Percentiles rank a stretch among this genome's conserved stretches.
These are phyloP conservation scores for Corchorus capsularis DNA, from an alignment of 345 rosid genomes.

Conservation along the genomic window DNA sequence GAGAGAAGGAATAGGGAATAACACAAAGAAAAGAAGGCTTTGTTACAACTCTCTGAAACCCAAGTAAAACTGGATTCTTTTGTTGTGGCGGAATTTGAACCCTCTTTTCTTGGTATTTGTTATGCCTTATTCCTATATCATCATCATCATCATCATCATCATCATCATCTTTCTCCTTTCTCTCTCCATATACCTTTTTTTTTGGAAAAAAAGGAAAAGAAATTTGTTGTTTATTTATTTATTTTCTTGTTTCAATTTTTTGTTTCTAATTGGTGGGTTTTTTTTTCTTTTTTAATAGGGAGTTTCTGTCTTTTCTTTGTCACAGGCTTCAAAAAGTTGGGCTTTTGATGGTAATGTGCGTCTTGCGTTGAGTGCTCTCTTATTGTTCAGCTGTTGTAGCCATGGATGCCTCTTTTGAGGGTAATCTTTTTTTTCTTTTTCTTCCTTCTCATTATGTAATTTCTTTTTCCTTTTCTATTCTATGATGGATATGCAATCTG, in stretches of 20 bases:
- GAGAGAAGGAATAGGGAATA: constrained; percentile 7
- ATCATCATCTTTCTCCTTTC: background rate
- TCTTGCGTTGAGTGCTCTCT: constrained; percentile 15
- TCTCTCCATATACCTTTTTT: background rate
- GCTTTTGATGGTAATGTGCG: constrained; percentile 23
- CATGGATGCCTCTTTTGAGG: constrained; percentile 19
- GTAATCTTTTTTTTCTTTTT: background rate
- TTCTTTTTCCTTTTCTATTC: background rate
- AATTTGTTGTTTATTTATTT: background rate
- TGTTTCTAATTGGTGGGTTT: constrained; percentile 9
- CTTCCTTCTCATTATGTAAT: background rate
- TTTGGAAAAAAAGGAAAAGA: background rate
- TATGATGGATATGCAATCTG: background rate
- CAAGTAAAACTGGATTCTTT: constrained; percentile 14
- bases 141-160: constrained; percentile 16
- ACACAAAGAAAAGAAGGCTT: background rate
- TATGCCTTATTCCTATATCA: constrained; percentile 13
- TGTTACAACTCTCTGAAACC: constrained; percentile 4
- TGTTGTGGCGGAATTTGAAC: constrained; percentile 16
- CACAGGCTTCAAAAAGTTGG: constrained; percentile 18
- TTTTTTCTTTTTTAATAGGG: background rate
- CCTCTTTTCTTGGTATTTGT: constrained; percentile 20
- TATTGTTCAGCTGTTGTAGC: background rate
- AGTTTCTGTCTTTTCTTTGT: background rate
- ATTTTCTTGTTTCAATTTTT: background rate